Percentiles rank a stretch among this genome's conserved stretches.
Conservation (phyloP, 352 stramenopile genomes). For the Stramenopiles sp. region DNA sequence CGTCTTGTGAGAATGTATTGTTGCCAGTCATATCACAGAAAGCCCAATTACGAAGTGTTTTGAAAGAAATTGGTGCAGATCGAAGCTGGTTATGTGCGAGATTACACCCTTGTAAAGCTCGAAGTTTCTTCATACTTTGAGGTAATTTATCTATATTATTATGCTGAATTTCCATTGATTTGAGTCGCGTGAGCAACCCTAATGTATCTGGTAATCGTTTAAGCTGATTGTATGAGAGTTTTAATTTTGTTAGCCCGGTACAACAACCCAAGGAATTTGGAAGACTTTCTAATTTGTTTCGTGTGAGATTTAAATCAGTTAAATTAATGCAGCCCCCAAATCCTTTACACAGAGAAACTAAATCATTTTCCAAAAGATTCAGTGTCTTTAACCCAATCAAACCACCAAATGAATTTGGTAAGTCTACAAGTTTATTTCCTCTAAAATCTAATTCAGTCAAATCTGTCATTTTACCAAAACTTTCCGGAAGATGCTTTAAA, state of each 20-base stretch:
- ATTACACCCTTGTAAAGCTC: too few species aligned
- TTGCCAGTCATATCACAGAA: too few species aligned
- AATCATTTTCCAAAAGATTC: conserved; percentile 15
- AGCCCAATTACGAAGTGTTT: too few species aligned
- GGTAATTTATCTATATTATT: conserved; percentile 3
- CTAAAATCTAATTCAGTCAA: conserved; percentile 1
- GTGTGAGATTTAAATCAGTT: background rate
- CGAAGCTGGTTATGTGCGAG: too few species aligned
- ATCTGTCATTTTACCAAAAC: background rate
- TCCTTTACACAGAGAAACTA: conserved; percentile 8
- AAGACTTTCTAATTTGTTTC: conserved; percentile 7
- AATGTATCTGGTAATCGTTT: background rate
- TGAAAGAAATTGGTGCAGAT: too few species aligned
- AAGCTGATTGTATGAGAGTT: conserved; percentile 5
- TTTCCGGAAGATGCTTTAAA: conserved; percentile 3
- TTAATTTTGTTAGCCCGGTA: background rate
- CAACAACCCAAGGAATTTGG: conserved; percentile 1
- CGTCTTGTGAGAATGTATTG: too few species aligned
- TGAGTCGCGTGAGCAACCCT: background rate
- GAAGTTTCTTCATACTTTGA: too few species aligned
- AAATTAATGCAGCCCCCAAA: background rate
- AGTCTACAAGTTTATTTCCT: conserved; percentile 2
- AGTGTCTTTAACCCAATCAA: conserved; percentile 9
- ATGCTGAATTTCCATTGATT: conserved; percentile 7
- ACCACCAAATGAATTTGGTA: background rate